Evolutionary conservation across 1,139 yeast genomes (phyloP), one percentile per base, ranked within the genome.

Genomic region (Debaryomyces singareniensis): DNA sequence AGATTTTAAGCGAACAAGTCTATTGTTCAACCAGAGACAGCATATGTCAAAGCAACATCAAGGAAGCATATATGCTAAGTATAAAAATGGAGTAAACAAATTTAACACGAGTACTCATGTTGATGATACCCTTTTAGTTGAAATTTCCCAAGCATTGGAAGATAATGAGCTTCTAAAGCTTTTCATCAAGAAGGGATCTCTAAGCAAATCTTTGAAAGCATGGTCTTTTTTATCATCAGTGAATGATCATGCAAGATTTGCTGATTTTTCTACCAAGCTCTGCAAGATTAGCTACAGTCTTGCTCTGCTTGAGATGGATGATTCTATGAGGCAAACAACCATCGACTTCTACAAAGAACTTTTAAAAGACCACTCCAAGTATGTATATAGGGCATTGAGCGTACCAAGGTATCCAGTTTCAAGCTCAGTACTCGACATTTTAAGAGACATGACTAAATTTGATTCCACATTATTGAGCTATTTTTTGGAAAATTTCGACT

Each of bases 201-300:
- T 58, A 16, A 28, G 35, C 15, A 51, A 51, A 28, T 36, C 55
- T 5, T 37, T 63, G 12, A 38, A 45, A 13, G 48, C 47, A 16
- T 81, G 89, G 84, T 68, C 83, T 2, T 75, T 73, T 42, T 75
- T 62, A 44, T 71, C 84, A 4, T 75, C 79, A 28, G 63, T 70
- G n/a, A 78, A 77, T 43, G 78, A 78, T 38, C 80, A 75, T 44
- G 44, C 58, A 2, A 70, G 66, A 30, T 66, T 77, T 40, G 58
- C 70, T 2, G 56, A 55, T 12, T 33, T 66, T 3, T 60, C 78
- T 0, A 51, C 53, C 9, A 55, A 57, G 28, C 33, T 67, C 20
- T 42, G 58, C 4, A 51, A 47, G 29, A 32, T 61, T 7, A 43
- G 63, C 4, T 34, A 40, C 9, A 39, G 45, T 24, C 38, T 55